Evolutionary conservation across 371 early-diverging fungal genomes (phyloP), one percentile per base, ranked within the genome.

Genomic region (Mucor racemosus): DNA sequence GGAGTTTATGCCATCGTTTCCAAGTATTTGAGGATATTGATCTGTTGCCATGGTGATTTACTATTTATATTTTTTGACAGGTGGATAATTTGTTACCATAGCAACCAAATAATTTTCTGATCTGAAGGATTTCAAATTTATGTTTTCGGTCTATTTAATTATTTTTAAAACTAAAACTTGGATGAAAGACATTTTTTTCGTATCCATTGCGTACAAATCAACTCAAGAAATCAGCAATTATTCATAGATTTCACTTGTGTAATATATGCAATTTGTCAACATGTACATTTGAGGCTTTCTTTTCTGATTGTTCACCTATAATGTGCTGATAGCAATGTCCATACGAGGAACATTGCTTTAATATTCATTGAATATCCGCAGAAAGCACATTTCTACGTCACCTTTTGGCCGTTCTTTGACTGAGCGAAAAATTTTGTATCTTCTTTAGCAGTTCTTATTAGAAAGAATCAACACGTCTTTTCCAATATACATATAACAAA

Each of bases 361-460:
- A 13, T 31, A 10, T 53, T 3, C 53, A 53, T 53, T 53, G 13
- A 53, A 53, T 7, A 53, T 53, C 53, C 53, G 53, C 53, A 53
- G 31, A 53, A 46, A 53, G 53, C 5, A 0, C 31, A 53, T 21
- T 53, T 53, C 53, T 53, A 53, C 53, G 53, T 53, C 53, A 53
- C 53, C 53, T 53, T 31, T 46, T 9, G 46, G 1, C 19, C 19
- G 4, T 53, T 31, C 5, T 31, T 53, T 5, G 21, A 53, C 53
- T 53, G 53, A 53, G 53, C 26, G 53, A 53, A 53, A 53, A 53
- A 53, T 53, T 53, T 53, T 53, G 53, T 53, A 13, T 53, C 21
- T 14, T 53, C 53, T 13, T 53, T 53, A 14, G 14, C 26, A 53
- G 11, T 13, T 53, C 6, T 41, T 26, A 31, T 21, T 31, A 4